Base-by-base conservation (phyloP, 164 flowering plant genomes). In the Taxillus chinensis region DNA sequence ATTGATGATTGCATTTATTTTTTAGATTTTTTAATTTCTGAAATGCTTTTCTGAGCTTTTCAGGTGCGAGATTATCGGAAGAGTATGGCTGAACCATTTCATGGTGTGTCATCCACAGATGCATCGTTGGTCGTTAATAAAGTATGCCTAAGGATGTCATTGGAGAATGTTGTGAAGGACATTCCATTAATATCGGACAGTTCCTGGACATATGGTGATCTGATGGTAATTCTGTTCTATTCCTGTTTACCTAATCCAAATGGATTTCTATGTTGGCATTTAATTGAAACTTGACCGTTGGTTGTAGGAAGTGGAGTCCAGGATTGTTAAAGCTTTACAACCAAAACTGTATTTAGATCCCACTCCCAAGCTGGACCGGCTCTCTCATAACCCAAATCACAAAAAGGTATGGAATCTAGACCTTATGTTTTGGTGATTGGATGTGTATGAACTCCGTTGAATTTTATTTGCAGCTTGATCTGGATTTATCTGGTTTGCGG, bases 101-200 rank as follows among this genome's bases (percentile, higher is more conserved):
- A 67, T 70, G 59, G 52, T 57, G 45, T 54, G 59, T 62, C 78
- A 58, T 61, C 79, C 16, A 43, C 67, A 39, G 79, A 69, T 65
- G 78, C 61, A 14, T 66, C 63, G 45, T 92, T 90, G 41, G 54
- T 71, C 45, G 68, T 83, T 59, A 76, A 71, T 54, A 89, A 76
- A 81, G 83, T 95, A 50, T 59, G 66, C 63, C 90, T 95, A 50
- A 80, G 69, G 76, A 86, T 91, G 91, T 86, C 99, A 5, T 70
- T 87, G 78, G 99, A 95, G 73, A 89, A 91, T 74, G 78, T 95
- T 37, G 93, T 95, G 67, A 91, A 91, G 74, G 99, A 95, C 73
- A 87, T 95, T 7, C 90, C 97, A 40, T 64, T 71, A 66, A 82
- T 91, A 46, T 80, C 96, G 37, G 86, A 83, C 74, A 77, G 74